Evolutionary conservation across 2,329 filamentous ascomycete species (phyloP).

Genomic region (Neofusicoccum sp.): DNA sequence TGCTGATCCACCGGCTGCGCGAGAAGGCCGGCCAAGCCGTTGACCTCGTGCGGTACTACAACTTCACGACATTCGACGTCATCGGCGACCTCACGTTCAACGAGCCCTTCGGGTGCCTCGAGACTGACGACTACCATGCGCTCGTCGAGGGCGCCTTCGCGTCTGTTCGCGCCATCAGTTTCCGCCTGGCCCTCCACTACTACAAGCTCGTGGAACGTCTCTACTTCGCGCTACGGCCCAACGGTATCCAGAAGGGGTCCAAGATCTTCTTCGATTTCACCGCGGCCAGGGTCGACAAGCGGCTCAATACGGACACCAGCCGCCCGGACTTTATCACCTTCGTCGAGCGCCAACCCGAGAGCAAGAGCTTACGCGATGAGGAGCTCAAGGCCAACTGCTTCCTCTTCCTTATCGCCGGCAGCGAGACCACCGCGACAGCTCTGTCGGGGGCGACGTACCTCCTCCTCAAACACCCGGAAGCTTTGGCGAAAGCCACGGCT

Average conservation of each 20-base stretch:
- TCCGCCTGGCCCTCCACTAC: constrained; percentile 33
- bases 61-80: constrained; percentile 30
- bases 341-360: not conserved
- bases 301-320: not conserved
- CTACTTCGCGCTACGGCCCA: constrained; percentile 36
- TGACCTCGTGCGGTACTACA: constrained; percentile 39
- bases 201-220: constrained; percentile 37
- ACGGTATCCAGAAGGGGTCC: not conserved
- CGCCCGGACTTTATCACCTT: constrained; percentile 1
- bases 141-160: constrained; percentile 3
- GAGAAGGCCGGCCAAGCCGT: constrained; percentile 35
- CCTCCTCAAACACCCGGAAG: constrained; percentile 33
- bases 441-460: constrained; percentile 36
- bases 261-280: constrained; percentile 30
- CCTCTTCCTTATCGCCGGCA: constrained; percentile 32
- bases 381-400: constrained; percentile 17
- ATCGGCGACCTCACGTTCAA: constrained; percentile 31
- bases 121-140: constrained; percentile 14
- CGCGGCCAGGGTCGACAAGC: too few relatives aligned
- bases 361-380: not conserved
- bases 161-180: not conserved
- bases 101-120: constrained; percentile 28
- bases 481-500: constrained; percentile 28
- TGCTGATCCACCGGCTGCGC: constrained; percentile 43
- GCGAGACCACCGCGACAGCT: constrained; percentile 37